Conservation (phyloP, 306 rosid genomes). For the Myrica gale region DNA sequence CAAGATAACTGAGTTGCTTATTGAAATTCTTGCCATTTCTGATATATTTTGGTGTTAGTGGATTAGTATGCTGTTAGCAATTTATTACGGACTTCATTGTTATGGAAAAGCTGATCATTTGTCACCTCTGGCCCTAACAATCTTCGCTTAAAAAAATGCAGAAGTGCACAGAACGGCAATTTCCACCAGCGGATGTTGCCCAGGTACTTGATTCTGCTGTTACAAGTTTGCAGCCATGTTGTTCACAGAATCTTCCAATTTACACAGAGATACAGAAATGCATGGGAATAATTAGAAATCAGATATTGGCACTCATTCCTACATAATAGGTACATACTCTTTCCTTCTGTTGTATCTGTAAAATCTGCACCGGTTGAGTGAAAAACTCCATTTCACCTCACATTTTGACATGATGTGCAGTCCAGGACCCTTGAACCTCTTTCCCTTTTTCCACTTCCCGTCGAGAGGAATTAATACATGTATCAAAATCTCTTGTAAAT, state of each 20-base stretch:
- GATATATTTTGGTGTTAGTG: not conserved
- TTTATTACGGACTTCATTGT: not conserved
- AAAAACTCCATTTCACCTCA: not conserved
- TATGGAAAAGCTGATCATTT: slow-evolving; percentile 16
- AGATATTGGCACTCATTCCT: slow-evolving; percentile 86
- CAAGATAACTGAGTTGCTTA: not conserved
- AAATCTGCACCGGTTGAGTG: not conserved
- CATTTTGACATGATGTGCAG: not conserved
- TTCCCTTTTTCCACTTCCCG: not conserved
- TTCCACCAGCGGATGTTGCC: slow-evolving; percentile 89
- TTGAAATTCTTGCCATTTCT: not conserved
- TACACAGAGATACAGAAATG: slow-evolving; percentile 83
- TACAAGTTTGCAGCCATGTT: slow-evolving; percentile 67
- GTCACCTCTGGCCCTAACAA: slow-evolving; percentile 6
- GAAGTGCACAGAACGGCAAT: slow-evolving; percentile 93
- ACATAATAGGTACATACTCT: slow-evolving; percentile 47
- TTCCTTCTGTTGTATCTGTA: slow-evolving; percentile 24
- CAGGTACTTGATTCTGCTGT: slow-evolving; percentile 82
- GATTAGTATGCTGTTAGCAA: not conserved
- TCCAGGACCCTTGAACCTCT: not conserved
- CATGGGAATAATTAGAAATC: slow-evolving; percentile 92
- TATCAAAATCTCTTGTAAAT: not conserved
- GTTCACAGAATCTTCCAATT: slow-evolving; percentile 68
- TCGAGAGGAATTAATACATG: not conserved
- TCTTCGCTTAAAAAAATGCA: slow-evolving; percentile 45